Conservation (phyloP, 352 stramenopile genomes). For the Globisporangium nunn region DNA sequence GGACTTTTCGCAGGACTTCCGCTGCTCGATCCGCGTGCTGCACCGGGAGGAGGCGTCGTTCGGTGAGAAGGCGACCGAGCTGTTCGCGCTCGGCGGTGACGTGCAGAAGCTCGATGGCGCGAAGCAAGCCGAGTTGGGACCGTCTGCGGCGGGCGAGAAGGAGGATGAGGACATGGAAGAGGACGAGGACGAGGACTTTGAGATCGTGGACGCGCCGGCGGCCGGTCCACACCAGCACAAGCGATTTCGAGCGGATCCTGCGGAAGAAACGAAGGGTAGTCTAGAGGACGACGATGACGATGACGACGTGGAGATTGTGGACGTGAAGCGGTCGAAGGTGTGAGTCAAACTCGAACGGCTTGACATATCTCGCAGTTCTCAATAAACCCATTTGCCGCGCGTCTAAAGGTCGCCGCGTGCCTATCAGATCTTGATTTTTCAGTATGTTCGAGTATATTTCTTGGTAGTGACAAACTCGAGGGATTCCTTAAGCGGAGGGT, state of each 20-base stretch:
- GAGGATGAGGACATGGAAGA: slow-evolving; percentile 33
- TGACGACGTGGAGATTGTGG: slow-evolving; percentile 8
- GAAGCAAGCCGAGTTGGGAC: background rate
- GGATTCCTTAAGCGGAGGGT: too few species aligned
- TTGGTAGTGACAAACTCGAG: too few species aligned
- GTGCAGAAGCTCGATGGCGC: slow-evolving; percentile 43
- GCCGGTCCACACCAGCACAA: slow-evolving; percentile 4
- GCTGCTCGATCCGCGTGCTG: slow-evolving; percentile 75
- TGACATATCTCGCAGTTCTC: too few species aligned
- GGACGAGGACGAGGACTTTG: slow-evolving; percentile 22
- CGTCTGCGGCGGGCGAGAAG: slow-evolving; percentile 6
- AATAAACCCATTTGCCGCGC: too few species aligned
- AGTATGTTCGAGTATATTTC: too few species aligned
- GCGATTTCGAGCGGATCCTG: background rate
- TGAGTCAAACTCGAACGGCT: background rate
- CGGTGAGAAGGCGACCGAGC: slow-evolving; percentile 55
- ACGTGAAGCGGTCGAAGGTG: slow-evolving; percentile 13
- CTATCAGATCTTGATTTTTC: too few species aligned
- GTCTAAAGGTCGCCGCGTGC: too few species aligned
- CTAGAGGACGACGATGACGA: slow-evolving; percentile 3
- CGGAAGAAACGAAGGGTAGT: background rate
- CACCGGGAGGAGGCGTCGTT: slow-evolving; percentile 60
- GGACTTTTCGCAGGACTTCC: slow-evolving; percentile 94
- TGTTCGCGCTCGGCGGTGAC: slow-evolving; percentile 74
- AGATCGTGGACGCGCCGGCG: slow-evolving; percentile 18